Evolutionary conservation across 2,329 filamentous ascomycete species (phyloP).

Genomic region (Talaromyces islandicus): DNA sequence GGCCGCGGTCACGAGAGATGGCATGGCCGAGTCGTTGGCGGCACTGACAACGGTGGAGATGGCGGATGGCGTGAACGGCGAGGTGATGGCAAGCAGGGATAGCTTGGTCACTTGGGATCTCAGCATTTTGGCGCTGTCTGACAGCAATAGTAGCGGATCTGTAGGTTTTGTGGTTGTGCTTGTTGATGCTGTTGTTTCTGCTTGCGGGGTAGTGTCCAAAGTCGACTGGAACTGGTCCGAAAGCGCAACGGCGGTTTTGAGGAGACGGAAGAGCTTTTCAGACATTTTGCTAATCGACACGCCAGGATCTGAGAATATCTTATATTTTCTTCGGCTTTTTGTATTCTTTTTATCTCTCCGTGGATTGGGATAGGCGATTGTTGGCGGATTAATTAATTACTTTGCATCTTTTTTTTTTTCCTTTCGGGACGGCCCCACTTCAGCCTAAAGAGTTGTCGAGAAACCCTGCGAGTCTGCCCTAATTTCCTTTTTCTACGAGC

Average conservation of each 20-base stretch:
- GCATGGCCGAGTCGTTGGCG: constrained; percentile 66
- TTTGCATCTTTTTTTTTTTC: neutral
- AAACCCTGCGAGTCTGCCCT: constrained; percentile 20
- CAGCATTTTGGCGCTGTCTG: constrained; percentile 66
- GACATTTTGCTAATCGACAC: constrained; percentile 20
- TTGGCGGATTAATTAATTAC: neutral
- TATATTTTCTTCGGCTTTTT: neutral
- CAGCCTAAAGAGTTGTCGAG: neutral
- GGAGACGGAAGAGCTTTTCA: constrained; percentile 23
- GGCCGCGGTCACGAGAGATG: constrained; percentile 65
- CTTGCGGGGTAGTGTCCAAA: constrained; percentile 20
- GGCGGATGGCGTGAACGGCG: constrained; percentile 77
- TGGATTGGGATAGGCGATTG: neutral
- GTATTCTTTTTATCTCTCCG: neutral
- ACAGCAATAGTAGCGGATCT: constrained; percentile 59
- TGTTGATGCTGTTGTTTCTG: constrained; percentile 5
- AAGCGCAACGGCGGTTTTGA: constrained; percentile 31
- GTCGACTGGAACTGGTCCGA: constrained; percentile 34
- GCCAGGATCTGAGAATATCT: neutral
- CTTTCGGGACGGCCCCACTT: neutral
- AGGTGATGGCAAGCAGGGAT: constrained; percentile 77
- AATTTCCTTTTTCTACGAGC: constrained; percentile 15
- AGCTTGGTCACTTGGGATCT: constrained; percentile 82
- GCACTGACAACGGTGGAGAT: constrained; percentile 65
- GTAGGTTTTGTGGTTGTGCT: constrained; percentile 10